A percentile compares a stretch with the other conserved stretches of the same genome.
phyloP scores from a whole-genome alignment of 441 rosid species.

The Bocquillonia castaneifolia region DNA sequence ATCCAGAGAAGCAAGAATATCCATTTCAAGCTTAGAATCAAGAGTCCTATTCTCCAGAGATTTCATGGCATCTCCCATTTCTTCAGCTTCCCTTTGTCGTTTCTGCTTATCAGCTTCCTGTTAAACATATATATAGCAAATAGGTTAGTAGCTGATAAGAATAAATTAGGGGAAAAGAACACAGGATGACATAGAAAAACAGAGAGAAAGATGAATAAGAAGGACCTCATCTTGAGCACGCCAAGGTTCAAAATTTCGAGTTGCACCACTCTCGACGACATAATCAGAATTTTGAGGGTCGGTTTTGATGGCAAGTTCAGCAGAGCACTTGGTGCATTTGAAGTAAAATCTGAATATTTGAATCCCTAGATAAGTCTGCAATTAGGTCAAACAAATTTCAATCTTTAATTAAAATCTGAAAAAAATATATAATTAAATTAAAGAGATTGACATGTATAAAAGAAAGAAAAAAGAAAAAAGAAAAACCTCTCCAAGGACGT shows the following conservation, averaged over 20 bases:
- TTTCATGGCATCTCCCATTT: slow-evolving; percentile 91
- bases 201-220: neutral
- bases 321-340: slow-evolving; percentile 76
- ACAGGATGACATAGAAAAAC: neutral
- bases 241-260: slow-evolving; percentile 86
- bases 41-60: slow-evolving; percentile 74
- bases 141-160: no score
- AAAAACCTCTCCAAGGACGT: slow-evolving; percentile 57
- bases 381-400: neutral
- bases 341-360: slow-evolving; percentile 69
- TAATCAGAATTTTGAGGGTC: slow-evolving; percentile 86
- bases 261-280: slow-evolving; percentile 69
- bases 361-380: slow-evolving; percentile 80
- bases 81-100: slow-evolving; percentile 64
- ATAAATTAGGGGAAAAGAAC: no score
- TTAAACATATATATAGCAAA: neutral
- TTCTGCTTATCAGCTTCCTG: slow-evolving; percentile 53
- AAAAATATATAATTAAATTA: no score
- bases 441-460: no score
- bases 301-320: slow-evolving; percentile 74
- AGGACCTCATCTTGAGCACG: slow-evolving; percentile 74
- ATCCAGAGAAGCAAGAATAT: slow-evolving; percentile 81
- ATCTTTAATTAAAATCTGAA: neutral
- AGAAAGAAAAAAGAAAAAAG: neutral
- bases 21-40: slow-evolving; percentile 92